Evolutionary conservation across 2,329 filamentous ascomycete species (phyloP).

Genomic region (Fusarium napiforme): DNA sequence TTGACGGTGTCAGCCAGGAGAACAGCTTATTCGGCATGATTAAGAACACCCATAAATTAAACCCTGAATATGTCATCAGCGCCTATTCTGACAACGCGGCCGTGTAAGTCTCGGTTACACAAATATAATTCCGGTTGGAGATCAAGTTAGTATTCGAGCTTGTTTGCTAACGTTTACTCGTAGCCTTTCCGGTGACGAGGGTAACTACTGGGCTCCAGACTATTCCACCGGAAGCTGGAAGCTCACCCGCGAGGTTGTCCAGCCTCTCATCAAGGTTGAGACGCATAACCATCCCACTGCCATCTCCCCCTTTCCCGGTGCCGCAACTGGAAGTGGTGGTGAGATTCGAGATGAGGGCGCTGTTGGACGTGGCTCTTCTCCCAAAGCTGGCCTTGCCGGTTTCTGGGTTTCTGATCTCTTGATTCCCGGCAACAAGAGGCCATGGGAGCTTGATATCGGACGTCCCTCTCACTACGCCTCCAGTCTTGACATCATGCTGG

Average conservation of each 20-base stretch:
- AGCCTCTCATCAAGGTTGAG: conserved; percentile 93
- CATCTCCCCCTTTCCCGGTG: conserved; percentile 91
- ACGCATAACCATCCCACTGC: conserved; percentile 98
- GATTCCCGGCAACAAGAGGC: conserved; percentile 83
- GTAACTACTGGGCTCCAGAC: conserved; percentile 82
- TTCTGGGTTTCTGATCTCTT: conserved; percentile 96
- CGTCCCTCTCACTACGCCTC: conserved; percentile 92
- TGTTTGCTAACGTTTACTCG: conserved; percentile 2
- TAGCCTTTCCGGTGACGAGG: conserved; percentile 53
- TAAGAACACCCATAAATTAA: conserved; percentile 88
- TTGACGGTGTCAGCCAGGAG: conserved; percentile 84
- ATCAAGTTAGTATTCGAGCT: not conserved
- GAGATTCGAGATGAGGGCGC: conserved; percentile 96
- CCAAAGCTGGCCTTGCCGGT: conserved; percentile 90
- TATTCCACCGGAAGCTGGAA: conserved; percentile 88
- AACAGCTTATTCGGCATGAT: conserved; percentile 96
- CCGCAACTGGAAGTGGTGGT: conserved; percentile 93
- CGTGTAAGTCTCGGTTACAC: conserved; percentile 60
- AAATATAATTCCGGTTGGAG: not conserved
- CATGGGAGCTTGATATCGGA: conserved; percentile 93
- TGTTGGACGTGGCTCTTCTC: conserved; percentile 89
- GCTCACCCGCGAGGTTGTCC: conserved; percentile 84
- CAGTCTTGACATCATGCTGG: conserved; percentile 96
- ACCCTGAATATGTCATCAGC: conserved; percentile 85
- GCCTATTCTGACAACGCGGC: conserved; percentile 98